phyloP scores from a whole-genome alignment of 169 alveolate genomes.

The Besnoitia besnoiti region DNA sequence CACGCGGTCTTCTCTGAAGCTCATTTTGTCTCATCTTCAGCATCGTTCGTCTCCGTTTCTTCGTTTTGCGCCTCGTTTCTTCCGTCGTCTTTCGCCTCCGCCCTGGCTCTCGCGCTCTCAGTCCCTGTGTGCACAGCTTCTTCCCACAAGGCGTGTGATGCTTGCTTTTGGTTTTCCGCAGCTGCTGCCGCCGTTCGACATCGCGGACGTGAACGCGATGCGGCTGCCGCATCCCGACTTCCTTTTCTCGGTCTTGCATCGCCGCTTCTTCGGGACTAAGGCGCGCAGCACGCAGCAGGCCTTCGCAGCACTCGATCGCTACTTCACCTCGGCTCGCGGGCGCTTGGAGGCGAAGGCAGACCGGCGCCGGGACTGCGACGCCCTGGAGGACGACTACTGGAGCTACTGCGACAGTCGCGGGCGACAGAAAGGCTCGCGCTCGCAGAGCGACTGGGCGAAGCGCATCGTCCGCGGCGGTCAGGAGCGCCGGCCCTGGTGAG shows the following conservation, averaged over 20 bases:
- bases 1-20: too few species aligned
- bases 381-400: not conserved
- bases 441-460: not conserved
- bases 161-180: not conserved
- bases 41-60: too few species aligned
- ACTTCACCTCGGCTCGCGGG: not conserved
- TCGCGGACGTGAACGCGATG: constrained; percentile 26
- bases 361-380: not conserved
- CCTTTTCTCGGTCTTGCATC: not conserved
- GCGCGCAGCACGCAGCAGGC: constrained; percentile 38
- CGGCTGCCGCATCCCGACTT: constrained; percentile 47
- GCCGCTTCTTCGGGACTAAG: constrained; percentile 26
- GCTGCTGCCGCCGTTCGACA: constrained; percentile 28
- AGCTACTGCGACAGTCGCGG: not conserved
- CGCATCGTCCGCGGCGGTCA: not conserved
- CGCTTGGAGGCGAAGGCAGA: not conserved
- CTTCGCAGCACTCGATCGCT: constrained; percentile 18
- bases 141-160: too few species aligned
- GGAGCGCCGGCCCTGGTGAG: not conserved
- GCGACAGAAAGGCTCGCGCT: not conserved
- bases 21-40: too few species aligned
- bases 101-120: too few species aligned
- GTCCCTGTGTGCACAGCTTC: too few species aligned
- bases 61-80: too few species aligned
- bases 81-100: too few species aligned